These are phyloP conservation scores for Zygosaccharomyces pseudobailii DNA, from an alignment of 1,139 yeast genomes.

Conservation along the genomic window DNA sequence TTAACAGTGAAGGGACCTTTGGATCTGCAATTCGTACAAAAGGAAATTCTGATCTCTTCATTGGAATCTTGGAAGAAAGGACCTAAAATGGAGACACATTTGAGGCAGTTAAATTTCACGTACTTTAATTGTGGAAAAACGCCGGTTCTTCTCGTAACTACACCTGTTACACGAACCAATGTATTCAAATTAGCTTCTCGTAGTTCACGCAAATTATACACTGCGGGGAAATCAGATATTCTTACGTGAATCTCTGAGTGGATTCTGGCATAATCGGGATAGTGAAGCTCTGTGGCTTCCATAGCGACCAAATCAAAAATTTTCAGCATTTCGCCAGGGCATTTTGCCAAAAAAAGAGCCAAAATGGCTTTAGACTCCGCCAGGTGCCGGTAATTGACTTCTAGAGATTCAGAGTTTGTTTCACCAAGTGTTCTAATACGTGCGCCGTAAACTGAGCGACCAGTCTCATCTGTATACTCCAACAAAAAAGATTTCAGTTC, in stretches of 20 bases:
- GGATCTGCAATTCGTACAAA: constrained; percentile 89
- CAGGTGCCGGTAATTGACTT: constrained; percentile 79
- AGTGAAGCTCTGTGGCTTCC: constrained; percentile 95
- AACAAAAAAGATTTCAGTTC: constrained; percentile 83
- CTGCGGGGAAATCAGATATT: constrained; percentile 72
- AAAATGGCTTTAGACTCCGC: constrained; percentile 86
- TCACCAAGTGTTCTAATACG: constrained; percentile 92
- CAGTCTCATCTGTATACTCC: constrained; percentile 89
- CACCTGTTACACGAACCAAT: constrained; percentile 84
- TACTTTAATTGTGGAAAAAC: constrained; percentile 96
- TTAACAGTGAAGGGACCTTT: constrained; percentile 88
- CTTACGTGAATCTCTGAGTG: constrained; percentile 94
- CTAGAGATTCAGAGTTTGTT: constrained; percentile 84
- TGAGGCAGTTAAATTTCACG: constrained; percentile 88
- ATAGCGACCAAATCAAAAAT: constrained; percentile 92
- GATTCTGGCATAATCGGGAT: constrained; percentile 89
- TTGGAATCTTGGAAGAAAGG: constrained; percentile 92
- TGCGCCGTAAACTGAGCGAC: constrained; percentile 93
- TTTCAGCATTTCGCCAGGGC: constrained; percentile 85
- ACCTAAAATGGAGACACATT: constrained; percentile 87
- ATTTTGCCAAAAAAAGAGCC: constrained; percentile 82
- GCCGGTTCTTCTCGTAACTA: constrained; percentile 95
- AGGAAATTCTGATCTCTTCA: constrained; percentile 75
- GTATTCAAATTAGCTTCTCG: constrained; percentile 84
- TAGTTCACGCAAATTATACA: constrained; percentile 73